A percentile compares a stretch with the other conserved stretches of the same genome.
These are phyloP conservation scores for Collybia sp. DNA, from an alignment of 768 basidiomycete species.

Conservation along the genomic window DNA sequence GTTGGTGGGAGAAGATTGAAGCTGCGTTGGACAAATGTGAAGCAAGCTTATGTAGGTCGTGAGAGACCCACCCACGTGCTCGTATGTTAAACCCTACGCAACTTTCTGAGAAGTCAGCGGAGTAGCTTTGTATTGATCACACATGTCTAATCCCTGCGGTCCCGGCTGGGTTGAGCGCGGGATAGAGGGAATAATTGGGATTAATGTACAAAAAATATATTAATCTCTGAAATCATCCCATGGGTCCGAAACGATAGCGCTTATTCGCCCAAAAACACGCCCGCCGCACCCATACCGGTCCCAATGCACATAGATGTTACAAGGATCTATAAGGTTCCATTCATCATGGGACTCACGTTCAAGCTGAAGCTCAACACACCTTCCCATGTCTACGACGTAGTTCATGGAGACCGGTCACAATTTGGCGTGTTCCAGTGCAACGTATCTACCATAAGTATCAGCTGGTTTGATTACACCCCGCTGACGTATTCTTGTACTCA, in stretches of 20 bases:
- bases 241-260: not conserved
- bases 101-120: no score
- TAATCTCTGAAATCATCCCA: no score
- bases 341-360: slow-evolving; percentile 1
- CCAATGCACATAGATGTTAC: slow-evolving; percentile 91
- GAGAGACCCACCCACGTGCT: no score
- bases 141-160: no score
- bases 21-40: no score
- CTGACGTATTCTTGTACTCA: slow-evolving; percentile 32
- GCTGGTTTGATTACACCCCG: slow-evolving; percentile 1
- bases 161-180: no score
- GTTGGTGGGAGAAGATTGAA: no score
- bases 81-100: no score
- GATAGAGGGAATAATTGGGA: no score
- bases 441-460: slow-evolving; percentile 33
- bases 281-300: slow-evolving; percentile 90
- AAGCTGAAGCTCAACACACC: slow-evolving; percentile 30
- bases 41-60: no score
- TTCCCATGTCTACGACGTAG: slow-evolving; percentile 65
- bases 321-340: slow-evolving; percentile 46
- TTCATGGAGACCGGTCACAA: slow-evolving; percentile 79
- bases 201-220: no score
- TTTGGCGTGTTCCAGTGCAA: slow-evolving; percentile 80
- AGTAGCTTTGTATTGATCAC: no score
- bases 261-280: slow-evolving; percentile 59